Percentiles rank a stretch among this genome's conserved stretches.
Evolutionary conservation across 169 alveolate genomes (phyloP).

Genomic region (Plasmodium ovale): DNA sequence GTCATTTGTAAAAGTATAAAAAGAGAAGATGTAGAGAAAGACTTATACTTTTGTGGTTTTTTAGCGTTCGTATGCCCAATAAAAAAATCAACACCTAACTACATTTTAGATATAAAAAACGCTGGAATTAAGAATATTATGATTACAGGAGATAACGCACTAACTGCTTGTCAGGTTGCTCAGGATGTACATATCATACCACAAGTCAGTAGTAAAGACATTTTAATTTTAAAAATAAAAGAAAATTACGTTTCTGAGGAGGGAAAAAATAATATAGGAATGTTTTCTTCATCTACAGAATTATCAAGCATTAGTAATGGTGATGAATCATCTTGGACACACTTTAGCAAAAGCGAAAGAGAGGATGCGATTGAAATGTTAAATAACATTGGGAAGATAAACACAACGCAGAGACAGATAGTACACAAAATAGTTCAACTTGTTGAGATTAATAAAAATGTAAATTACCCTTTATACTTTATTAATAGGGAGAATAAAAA

Average conservation of each 20-base stretch:
- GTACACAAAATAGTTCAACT: slow-evolving; percentile 23
- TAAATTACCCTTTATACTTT: slow-evolving; percentile 17
- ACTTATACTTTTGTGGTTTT: slow-evolving; percentile 95
- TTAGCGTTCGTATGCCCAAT: slow-evolving; percentile 96
- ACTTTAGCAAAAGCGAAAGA: not conserved
- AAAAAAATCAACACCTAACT: slow-evolving; percentile 90
- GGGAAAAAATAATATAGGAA: not conserved
- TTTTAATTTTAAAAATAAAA: slow-evolving; percentile 82
- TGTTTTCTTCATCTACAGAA: not conserved
- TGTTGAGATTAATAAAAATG: not conserved
- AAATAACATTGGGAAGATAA: not conserved
- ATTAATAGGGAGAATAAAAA: slow-evolving; percentile 71
- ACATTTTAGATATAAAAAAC: slow-evolving; percentile 88
- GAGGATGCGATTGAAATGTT: slow-evolving; percentile 3
- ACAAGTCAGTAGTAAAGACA: slow-evolving; percentile 26
- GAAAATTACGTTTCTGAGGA: slow-evolving; percentile 61
- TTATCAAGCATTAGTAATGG: not conserved
- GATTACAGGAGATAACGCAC: slow-evolving; percentile 99
- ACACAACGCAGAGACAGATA: not conserved
- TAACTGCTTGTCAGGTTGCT: slow-evolving; percentile 97
- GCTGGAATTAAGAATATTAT: slow-evolving; percentile 92
- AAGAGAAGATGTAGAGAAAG: slow-evolving; percentile 92
- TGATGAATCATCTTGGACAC: not conserved
- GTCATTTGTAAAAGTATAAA: slow-evolving; percentile 55
- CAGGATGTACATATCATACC: slow-evolving; percentile 84